A percentile compares a stretch with the other conserved stretches of the same genome.
Evolutionary conservation across 2,329 filamentous ascomycete species (phyloP).

Genomic region (Passalora sequoiae): DNA sequence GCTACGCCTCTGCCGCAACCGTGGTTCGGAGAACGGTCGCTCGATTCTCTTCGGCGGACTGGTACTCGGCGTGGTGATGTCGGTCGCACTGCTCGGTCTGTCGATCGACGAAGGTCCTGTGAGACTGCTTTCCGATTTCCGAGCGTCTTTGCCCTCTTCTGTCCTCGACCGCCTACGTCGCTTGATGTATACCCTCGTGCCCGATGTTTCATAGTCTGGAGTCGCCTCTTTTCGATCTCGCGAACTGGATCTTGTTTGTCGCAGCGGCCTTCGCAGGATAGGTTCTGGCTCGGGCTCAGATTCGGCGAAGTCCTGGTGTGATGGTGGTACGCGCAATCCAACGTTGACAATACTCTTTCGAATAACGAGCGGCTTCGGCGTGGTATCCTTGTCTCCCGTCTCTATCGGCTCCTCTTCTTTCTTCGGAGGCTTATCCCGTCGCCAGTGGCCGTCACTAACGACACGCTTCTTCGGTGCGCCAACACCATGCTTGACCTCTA

Average conservation of each 20-base stretch:
- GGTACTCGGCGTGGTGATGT: slow-evolving; percentile 27
- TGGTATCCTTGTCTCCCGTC: slow-evolving; percentile 22
- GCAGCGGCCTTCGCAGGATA: slow-evolving; percentile 22
- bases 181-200: slow-evolving; percentile 33
- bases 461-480: slow-evolving; percentile 83
- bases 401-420: slow-evolving; percentile 14
- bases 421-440: slow-evolving; percentile 29
- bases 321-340: slow-evolving; percentile 32
- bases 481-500: slow-evolving; percentile 45
- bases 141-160: slow-evolving; percentile 12
- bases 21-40: slow-evolving; percentile 18
- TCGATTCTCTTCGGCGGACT: slow-evolving; percentile 18
- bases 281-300: slow-evolving; percentile 22
- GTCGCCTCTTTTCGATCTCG: slow-evolving; percentile 20
- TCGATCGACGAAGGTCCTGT: slow-evolving; percentile 28
- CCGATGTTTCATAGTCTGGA: slow-evolving; percentile 31
- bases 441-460: slow-evolving; percentile 87
- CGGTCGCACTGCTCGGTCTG: slow-evolving; percentile 28
- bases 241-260: slow-evolving; percentile 21
- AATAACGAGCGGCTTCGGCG: slow-evolving; percentile 29
- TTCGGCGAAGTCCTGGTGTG: slow-evolving; percentile 28
- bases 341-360: slow-evolving; percentile 30
- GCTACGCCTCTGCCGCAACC: slow-evolving; percentile 9
- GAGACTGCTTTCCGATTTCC: slow-evolving; percentile 28
- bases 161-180: slow-evolving; percentile 24